Conservation (phyloP, 2,329 filamentous ascomycete genomes). For the Neofusicoccum parvum region DNA sequence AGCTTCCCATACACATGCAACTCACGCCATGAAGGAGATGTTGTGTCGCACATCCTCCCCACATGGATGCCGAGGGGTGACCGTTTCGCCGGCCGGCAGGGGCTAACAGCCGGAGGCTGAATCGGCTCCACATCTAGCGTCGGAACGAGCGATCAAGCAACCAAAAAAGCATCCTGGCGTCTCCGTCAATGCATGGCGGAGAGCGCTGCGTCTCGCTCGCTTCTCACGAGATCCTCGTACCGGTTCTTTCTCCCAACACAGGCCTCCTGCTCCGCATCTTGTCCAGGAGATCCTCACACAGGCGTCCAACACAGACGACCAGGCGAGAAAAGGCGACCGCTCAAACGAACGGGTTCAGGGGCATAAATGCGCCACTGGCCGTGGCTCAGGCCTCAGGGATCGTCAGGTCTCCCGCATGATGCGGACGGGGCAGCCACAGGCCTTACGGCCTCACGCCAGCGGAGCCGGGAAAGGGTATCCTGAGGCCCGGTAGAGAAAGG, state of each 20-base stretch:
- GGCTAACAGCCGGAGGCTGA: neutral
- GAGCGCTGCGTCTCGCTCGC: neutral
- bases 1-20: neutral
- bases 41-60: neutral
- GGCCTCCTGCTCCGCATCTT: neutral
- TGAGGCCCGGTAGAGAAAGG: neutral
- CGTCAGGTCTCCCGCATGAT: neutral
- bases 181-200: neutral
- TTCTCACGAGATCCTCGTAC: neutral
- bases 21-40: neutral
- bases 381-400: neutral
- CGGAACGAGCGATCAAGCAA: constrained; percentile 5
- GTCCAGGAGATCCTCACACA: neutral
- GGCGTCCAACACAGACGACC: neutral
- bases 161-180: neutral
- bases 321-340: neutral
- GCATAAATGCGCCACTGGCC: neutral
- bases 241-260: neutral
- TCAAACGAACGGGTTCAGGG: neutral
- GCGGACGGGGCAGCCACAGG: constrained; percentile 5
- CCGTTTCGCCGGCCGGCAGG: neutral
- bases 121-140: neutral
- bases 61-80: neutral
- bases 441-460: neutral
- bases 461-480: neutral